Evolutionary conservation across 73 alveolate species (phyloP), one percentile per base, ranked within the genome.

Genomic region (Paramecium octaurelia): DNA sequence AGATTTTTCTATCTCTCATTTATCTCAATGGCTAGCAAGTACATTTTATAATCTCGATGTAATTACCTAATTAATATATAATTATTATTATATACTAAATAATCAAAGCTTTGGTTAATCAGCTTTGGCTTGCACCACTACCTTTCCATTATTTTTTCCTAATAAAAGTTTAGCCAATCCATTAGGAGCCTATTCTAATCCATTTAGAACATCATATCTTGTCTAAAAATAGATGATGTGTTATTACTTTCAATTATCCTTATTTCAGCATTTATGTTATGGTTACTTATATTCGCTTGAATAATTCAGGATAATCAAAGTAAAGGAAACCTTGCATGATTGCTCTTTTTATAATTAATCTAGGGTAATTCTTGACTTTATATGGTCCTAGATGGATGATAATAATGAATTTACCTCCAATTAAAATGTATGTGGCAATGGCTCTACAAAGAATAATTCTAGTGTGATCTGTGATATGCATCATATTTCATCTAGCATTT

Each of bases 61-160:
- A n/a, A n/a, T n/a, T n/a, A n/a, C n/a, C n/a, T n/a, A n/a, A n/a
- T n/a, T n/a, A n/a, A n/a, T n/a, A n/a, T n/a, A n/a, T n/a, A n/a
- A n/a, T n/a, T n/a, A n/a, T n/a, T n/a, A n/a, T 54, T 54, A 54
- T 18, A 54, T 18, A 64, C 42, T 64, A 50, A 27, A 8, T 8
- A 9, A 42, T 80, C 91, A 80, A 20, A 80, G 73, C 29, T 80
- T 80, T 16, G 91, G 76, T 48, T 80, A 6, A 11, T 80, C 76
- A 6, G 46, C 8, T 80, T 46, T 80, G 1, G 57, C 75, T 43
- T 64, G 92, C n/a, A 94, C 92, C 50, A 95, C 87, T 40, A 94
- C 93, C 34, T 95, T 94, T 21, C 97, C 98, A 16, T 70, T 59
- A 92, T 95, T 95, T 69, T 94, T 88, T 27, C 98, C 97, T 16